Conservation (phyloP, 2,329 filamentous ascomycete species). For the Apiospora kogelbergensis region DNA sequence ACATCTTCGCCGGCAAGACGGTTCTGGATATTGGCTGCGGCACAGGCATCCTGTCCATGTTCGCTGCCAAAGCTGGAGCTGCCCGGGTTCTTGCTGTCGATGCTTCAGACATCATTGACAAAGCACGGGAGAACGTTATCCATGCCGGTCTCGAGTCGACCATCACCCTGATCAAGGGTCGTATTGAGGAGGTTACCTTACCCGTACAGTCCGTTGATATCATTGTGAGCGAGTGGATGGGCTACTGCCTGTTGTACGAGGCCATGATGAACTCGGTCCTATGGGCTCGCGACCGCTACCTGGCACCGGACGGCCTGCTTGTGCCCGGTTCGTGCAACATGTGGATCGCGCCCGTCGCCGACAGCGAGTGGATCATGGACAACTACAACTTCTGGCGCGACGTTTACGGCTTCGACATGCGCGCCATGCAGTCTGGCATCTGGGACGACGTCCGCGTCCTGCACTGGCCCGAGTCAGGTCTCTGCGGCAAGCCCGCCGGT, state of each 20-base stretch:
- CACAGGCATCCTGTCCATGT: slow-evolving; percentile 87
- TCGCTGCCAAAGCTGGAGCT: slow-evolving; percentile 88
- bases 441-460: slow-evolving; percentile 81
- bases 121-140: slow-evolving; percentile 81
- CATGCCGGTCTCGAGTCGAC: slow-evolving; percentile 72
- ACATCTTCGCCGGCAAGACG: slow-evolving; percentile 80
- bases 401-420: slow-evolving; percentile 95
- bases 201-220: slow-evolving; percentile 84
- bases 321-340: slow-evolving; percentile 84
- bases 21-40: slow-evolving; percentile 91
- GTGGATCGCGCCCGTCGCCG: slow-evolving; percentile 77
- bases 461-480: slow-evolving; percentile 60
- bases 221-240: slow-evolving; percentile 98
- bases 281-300: slow-evolving; percentile 83
- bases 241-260: slow-evolving; percentile 89
- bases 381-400: slow-evolving; percentile 85
- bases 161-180: slow-evolving; percentile 80
- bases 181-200: slow-evolving; percentile 81
- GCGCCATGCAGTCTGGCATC: slow-evolving; percentile 80
- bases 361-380: slow-evolving; percentile 74
- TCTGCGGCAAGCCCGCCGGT: slow-evolving; percentile 60
- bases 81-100: slow-evolving; percentile 87
- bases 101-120: slow-evolving; percentile 86
- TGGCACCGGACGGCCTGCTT: slow-evolving; percentile 77
- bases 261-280: slow-evolving; percentile 94